Conservation (phyloP, 805 yeast species). For the Teunomyces funiuensis region DNA sequence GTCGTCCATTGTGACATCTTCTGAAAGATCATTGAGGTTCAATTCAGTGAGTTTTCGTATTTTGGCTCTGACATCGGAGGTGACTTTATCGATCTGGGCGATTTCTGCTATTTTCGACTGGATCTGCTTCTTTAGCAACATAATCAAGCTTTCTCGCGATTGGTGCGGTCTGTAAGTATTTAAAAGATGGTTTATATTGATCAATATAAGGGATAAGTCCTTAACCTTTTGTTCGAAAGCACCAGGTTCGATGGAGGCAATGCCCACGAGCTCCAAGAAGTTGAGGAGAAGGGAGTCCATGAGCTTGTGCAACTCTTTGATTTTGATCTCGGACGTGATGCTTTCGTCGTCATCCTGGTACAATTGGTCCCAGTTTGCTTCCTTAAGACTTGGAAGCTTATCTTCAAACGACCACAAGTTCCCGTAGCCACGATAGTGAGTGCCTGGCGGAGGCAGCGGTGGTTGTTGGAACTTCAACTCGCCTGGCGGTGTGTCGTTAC, state of each 20-base stretch:
- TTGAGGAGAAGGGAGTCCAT: conserved; percentile 76
- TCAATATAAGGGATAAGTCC: conserved; percentile 72
- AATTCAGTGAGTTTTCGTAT: conserved; percentile 24
- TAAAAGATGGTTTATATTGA: conserved; percentile 87
- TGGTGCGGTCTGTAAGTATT: conserved; percentile 96
- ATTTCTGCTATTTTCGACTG: conserved; percentile 61
- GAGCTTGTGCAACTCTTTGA: conserved; percentile 75
- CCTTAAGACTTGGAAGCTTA: conserved; percentile 69
- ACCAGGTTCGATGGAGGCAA: conserved; percentile 72
- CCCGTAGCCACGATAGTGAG: conserved; percentile 83
- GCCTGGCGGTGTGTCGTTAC: conserved; percentile 30
- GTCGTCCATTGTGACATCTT: conserved; percentile 6
- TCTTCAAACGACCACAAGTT: conserved; percentile 84
- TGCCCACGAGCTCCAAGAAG: conserved; percentile 79
- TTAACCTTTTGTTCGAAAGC: conserved; percentile 63
- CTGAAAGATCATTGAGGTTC: neutral
- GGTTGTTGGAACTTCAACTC: conserved; percentile 62
- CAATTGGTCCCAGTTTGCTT: conserved; percentile 75
- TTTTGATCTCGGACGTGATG: conserved; percentile 45
- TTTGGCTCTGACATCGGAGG: conserved; percentile 37
- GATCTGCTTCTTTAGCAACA: conserved; percentile 70
- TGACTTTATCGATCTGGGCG: conserved; percentile 39
- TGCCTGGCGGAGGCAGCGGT: conserved; percentile 60
- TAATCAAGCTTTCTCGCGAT: conserved; percentile 82
- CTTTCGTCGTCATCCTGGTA: conserved; percentile 47